Conservation (phyloP, 768 basidiomycete genomes). For the Paxillus rubicundulus region DNA sequence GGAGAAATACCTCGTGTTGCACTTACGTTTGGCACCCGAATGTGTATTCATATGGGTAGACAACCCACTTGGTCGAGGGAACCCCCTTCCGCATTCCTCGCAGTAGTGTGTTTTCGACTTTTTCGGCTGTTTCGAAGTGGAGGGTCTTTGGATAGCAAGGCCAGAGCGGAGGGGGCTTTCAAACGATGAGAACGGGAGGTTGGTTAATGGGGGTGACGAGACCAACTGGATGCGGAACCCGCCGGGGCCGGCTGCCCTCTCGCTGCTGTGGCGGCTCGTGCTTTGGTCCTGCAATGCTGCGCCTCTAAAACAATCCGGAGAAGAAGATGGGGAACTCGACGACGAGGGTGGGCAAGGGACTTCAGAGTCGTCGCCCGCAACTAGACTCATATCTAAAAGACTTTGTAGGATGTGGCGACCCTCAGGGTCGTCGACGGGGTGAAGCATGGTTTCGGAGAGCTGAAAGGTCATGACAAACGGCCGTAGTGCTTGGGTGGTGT, state of each 20-base stretch:
- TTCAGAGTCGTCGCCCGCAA: conserved; percentile 16
- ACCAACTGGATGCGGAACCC: conserved; percentile 10
- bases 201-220: conserved; percentile 1
- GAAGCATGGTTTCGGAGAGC: conserved; percentile 23
- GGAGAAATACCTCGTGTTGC: not conserved
- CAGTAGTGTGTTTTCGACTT: conserved; percentile 53
- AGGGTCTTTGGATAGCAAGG: conserved; percentile 8
- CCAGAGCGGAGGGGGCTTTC: conserved; percentile 4
- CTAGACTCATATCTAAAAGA: conserved; percentile 14
- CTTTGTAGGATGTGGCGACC: conserved; percentile 18
- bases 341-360: conserved; percentile 5
- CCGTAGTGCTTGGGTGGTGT: conserved; percentile 14
- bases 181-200: conserved; percentile 7
- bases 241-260: conserved; percentile 8
- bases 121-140: conserved; percentile 22
- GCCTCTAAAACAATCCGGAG: conserved; percentile 6
- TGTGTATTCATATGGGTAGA: conserved; percentile 55
- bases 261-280: conserved; percentile 22
- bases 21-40: conserved; percentile 49
- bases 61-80: conserved; percentile 51
- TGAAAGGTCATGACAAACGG: conserved; percentile 33
- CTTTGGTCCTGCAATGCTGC: conserved; percentile 19
- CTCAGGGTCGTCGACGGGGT: conserved; percentile 28
- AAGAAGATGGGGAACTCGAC: not conserved
- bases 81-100: conserved; percentile 41